Evolutionary conservation across 345 rosid genomes (phyloP), one percentile per base, ranked within the genome.

Genomic region (Hirschfeldia incana): DNA sequence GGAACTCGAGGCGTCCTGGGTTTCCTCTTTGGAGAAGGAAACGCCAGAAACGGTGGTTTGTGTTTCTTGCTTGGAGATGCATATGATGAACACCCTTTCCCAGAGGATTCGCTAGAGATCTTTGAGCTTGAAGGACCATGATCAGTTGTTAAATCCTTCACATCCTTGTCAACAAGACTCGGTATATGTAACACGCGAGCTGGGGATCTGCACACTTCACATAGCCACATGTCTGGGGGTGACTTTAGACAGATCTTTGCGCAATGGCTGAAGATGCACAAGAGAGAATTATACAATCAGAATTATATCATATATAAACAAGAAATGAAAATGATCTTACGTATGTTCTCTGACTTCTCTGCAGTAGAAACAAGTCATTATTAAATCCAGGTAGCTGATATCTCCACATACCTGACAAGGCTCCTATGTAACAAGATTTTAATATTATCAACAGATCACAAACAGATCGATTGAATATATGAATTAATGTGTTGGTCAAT

Each of bases 291-390:
- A 27, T 3, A 29, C 17, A 21, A 59, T 16, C 34, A 72, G 7
- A 78, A 66, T 73, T 37, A 29, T 72, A 15, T 13, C 1, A 27
- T 9, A 3, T 44, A 6, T 29, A 34, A 44, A 21, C 27, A 71
- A 28, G 26, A 11, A 26, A 28, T 1, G 6, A 28, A n/a, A 72
- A n/a, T 62, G 37, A 37, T 30, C 66, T 36, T 80, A 80, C 79
- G 4, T 69, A 74, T 80, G 79, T 30, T 75, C 83, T 70, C 67
- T 75, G 17, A 21, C 65, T 28, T 63, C 21, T 80, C 67, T 80
- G 71, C 83, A 80, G 1, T 8, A 53, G 76, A 28, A 69, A 42
- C 83, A 80, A 27, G 65, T 63, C 78, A 80, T 80, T 4, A 80
- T 16, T 9, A 6, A 37, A 13, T 69, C 60, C 42, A 30, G 6